Base-by-base conservation (phyloP, 495 filamentous ascomycete genomes). In the Cladorrhinum samala region DNA sequence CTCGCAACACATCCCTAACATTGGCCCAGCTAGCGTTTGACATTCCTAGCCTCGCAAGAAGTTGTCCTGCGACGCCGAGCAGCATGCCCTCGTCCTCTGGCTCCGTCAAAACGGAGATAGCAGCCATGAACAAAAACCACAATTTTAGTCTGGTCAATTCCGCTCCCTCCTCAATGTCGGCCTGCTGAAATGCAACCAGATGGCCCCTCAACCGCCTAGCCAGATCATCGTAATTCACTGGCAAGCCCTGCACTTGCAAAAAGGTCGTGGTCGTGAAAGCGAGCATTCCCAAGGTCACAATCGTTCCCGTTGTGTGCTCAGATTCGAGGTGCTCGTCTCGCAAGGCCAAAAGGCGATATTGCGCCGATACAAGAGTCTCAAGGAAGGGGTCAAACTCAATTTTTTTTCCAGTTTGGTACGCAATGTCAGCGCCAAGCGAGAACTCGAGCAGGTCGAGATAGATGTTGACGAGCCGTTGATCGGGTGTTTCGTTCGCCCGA, bases 281-380 rank as follows among this genome's bases (percentile, higher is more conserved):
- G 4, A 63, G 48, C 60, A 63, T 59, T 9, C 53, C 60, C 9
- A 59, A 20, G 1, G 17, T 24, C 13, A 56, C 40, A 18, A 4
- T 9, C 0, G n/a, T 14, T 5, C 39, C 27, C 25, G 41, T 17
- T 1, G 18, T 20, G 9, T 45, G 13, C 13, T 14, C 19, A 2
- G 23, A 9, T 4, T 51, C 50, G 11, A 11, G 11, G 19, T 17
- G 7, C 20, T 49, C 47, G 41, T 58, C 37, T 0, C 16, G 46
- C 5, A 63, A 50, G 5, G 51, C 27, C n/a, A 63, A n/a, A 7
- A 63, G 48, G 2, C 60, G 50, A 30, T 59, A 59, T 37, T 59
- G 57, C 11, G 49, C 53, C 20, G 57, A 57, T 2, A 57, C 30
- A 13, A 59, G 24, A 4, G 53, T 53, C 44, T 57, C 56, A 9